These are phyloP conservation scores for Solanum ossicruentum DNA, from an alignment of 257 asterid species.

Conservation along the genomic window DNA sequence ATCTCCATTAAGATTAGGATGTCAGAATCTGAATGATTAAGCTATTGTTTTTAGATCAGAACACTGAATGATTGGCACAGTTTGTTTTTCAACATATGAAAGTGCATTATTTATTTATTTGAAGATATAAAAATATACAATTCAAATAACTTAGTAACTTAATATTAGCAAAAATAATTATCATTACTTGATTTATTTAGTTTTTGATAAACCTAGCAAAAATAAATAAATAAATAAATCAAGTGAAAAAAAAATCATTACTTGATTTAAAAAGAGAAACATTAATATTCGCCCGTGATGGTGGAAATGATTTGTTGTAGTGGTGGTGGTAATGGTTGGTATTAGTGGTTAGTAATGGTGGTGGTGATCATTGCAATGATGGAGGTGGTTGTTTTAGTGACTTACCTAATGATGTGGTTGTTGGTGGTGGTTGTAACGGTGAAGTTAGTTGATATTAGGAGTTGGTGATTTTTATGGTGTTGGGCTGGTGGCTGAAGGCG, in stretches of 20 bases:
- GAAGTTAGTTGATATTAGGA: neutral
- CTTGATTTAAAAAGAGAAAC: neutral
- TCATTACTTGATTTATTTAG: too few species aligned
- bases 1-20: neutral
- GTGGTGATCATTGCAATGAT: neutral
- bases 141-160: neutral
- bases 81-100: neutral
- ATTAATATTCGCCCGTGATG: neutral
- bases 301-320: neutral
- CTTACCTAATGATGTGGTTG: neutral
- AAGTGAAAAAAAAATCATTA: neutral
- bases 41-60: neutral
- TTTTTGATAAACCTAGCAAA: too few species aligned
- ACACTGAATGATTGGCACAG: neutral
- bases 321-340: neutral
- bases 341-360: too few species aligned
- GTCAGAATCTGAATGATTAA: neutral
- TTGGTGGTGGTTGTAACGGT: neutral
- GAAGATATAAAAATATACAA: neutral
- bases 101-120: neutral
- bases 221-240: neutral
- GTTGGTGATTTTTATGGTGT: neutral
- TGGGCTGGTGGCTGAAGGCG: too few species aligned
- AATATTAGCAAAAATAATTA: too few species aligned
- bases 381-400: neutral